phyloP scores from a whole-genome alignment of 352 stramenopile genomes.

The Pythium sukuiense region DNA sequence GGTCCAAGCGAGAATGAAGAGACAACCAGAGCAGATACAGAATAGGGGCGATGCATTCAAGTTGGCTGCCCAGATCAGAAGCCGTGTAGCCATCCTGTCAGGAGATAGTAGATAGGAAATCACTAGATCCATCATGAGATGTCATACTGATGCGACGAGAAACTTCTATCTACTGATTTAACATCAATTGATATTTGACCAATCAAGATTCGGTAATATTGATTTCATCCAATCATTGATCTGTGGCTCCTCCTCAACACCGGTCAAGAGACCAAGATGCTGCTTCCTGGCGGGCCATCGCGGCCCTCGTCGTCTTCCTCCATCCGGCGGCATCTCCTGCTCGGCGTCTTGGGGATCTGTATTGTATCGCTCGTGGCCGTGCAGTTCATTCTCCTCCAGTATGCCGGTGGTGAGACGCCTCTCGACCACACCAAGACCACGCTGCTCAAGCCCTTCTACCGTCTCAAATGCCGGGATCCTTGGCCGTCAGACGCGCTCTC shows the following conservation, averaged over 20 bases:
- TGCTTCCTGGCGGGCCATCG: background rate
- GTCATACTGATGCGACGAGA: background rate
- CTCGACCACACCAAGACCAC: conserved; percentile 19
- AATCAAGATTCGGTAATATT: background rate
- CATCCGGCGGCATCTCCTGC: background rate
- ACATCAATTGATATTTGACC: background rate
- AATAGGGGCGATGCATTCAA: background rate
- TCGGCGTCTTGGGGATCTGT: background rate
- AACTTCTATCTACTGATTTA: background rate
- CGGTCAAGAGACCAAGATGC: background rate
- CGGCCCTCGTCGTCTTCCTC: background rate
- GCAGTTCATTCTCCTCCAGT: conserved; percentile 9
- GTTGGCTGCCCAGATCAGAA: no score
- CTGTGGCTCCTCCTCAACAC: background rate
- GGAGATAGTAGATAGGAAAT: background rate
- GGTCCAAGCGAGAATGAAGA: conserved; percentile 23
- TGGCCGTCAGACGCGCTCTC: background rate
- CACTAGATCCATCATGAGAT: background rate
- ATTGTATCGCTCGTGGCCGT: conserved; percentile 2
- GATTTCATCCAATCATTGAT: background rate
- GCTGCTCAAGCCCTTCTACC: conserved; percentile 15
- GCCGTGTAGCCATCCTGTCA: background rate
- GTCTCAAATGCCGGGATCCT: background rate
- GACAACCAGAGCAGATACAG: background rate
- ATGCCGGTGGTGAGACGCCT: conserved; percentile 8